phyloP scores from a whole-genome alignment of 208 protist species.

The Trichomonas tenax region DNA sequence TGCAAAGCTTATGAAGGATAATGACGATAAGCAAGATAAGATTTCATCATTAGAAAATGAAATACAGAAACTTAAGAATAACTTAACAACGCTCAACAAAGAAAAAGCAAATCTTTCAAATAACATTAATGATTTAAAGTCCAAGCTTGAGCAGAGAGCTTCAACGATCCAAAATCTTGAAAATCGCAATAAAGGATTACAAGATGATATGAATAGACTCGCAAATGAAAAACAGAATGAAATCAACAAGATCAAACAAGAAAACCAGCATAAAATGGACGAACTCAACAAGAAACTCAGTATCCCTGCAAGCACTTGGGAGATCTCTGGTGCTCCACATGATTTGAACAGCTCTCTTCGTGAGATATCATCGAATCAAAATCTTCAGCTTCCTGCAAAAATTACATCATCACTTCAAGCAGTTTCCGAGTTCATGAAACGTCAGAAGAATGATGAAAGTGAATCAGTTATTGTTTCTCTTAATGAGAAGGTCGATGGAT shows the following conservation, averaged over 20 bases:
- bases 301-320: neutral
- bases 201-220: neutral
- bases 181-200: neutral
- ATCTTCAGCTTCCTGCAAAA: neutral
- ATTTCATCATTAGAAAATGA: neutral
- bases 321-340: neutral
- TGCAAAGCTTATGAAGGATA: neutral
- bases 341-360: neutral
- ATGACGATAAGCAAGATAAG: neutral
- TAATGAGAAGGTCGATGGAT: neutral
- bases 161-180: neutral
- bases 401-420: neutral
- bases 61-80: neutral
- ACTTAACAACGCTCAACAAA: neutral
- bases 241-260: neutral
- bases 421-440: neutral
- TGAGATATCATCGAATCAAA: neutral
- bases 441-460: neutral
- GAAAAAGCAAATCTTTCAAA: neutral
- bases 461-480: neutral
- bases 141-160: neutral
- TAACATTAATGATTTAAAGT: neutral
- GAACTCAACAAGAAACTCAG: neutral
- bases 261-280: neutral
- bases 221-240: neutral